phyloP scores from a whole-genome alignment of 2,329 filamentous ascomycete genomes.

The Colletotrichum gloeosporioides region DNA sequence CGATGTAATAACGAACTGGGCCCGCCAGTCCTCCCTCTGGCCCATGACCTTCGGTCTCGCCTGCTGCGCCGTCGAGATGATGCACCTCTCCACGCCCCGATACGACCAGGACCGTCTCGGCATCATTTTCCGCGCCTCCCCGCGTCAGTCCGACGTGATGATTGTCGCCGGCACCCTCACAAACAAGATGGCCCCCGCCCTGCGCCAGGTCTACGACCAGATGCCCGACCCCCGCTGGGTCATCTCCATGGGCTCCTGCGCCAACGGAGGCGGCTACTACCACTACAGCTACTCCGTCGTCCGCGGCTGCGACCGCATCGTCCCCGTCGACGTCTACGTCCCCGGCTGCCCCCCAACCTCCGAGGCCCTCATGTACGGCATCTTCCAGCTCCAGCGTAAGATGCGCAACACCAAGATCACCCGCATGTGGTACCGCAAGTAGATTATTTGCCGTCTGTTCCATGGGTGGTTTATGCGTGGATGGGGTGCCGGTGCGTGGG shows the following conservation, averaged over 20 bases:
- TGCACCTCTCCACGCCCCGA: conserved; percentile 85
- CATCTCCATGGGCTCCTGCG: conserved; percentile 82
- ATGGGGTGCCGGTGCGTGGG: background rate
- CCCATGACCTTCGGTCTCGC: conserved; percentile 88
- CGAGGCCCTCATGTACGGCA: conserved; percentile 70
- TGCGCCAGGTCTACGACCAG: conserved; percentile 92
- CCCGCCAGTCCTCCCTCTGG: conserved; percentile 83
- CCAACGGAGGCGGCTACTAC: conserved; percentile 86
- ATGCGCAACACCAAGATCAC: conserved; percentile 67
- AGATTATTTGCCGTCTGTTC: conserved; percentile 24
- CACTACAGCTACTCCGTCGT: conserved; percentile 82
- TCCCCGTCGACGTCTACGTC: conserved; percentile 82
- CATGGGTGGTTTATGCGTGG: background rate
- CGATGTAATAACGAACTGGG: conserved; percentile 84
- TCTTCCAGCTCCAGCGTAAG: conserved; percentile 80
- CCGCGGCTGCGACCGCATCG: conserved; percentile 76
- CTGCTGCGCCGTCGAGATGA: conserved; percentile 92
- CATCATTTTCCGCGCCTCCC: conserved; percentile 89
- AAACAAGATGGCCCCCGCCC: conserved; percentile 94
- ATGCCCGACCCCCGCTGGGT: conserved; percentile 94
- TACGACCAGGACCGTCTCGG: conserved; percentile 90
- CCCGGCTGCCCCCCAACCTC: conserved; percentile 72
- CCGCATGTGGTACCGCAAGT: conserved; percentile 65
- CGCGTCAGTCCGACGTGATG: conserved; percentile 90
- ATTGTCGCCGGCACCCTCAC: conserved; percentile 92